Evolutionary conservation across 2,329 filamentous ascomycete species (phyloP).

Genomic region (Alternaria postmessia): DNA sequence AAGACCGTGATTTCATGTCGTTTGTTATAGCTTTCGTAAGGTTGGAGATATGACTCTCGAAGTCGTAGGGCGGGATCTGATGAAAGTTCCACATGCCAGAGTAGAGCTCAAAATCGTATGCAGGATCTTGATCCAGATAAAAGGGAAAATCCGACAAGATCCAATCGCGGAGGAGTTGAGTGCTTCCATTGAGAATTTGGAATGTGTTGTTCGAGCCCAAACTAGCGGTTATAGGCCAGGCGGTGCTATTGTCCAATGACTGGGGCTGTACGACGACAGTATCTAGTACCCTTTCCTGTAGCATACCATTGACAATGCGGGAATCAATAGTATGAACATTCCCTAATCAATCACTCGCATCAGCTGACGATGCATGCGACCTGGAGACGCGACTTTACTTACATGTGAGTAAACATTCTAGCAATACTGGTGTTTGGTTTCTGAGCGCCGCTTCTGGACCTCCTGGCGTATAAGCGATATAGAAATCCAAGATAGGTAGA

Average conservation of each 20-base stretch:
- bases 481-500: slow-evolving; percentile 22
- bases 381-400: slow-evolving; percentile 15
- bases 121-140: background rate
- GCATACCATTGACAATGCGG: slow-evolving; percentile 5
- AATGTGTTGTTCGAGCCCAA: slow-evolving; percentile 1
- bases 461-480: slow-evolving; percentile 23
- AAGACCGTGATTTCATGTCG: slow-evolving; percentile 14
- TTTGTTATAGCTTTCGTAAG: slow-evolving; percentile 24
- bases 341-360: too few relatives aligned
- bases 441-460: slow-evolving; percentile 7
- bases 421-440: slow-evolving; percentile 23
- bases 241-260: background rate
- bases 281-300: slow-evolving; percentile 8
- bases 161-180: background rate
- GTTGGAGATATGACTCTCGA: slow-evolving; percentile 11
- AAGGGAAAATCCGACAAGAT: background rate
- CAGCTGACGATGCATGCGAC: too few relatives aligned
- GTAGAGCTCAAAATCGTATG: background rate
- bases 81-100: slow-evolving; percentile 21
- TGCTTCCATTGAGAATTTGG: background rate
- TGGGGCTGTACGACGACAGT: slow-evolving; percentile 1
- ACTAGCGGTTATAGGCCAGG: background rate
- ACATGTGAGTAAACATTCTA: slow-evolving; percentile 29
- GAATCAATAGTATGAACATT: too few relatives aligned
- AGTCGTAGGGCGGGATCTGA: slow-evolving; percentile 20